Conservation (phyloP, 2,329 filamentous ascomycete genomes). For the Scorias spongiosa region DNA sequence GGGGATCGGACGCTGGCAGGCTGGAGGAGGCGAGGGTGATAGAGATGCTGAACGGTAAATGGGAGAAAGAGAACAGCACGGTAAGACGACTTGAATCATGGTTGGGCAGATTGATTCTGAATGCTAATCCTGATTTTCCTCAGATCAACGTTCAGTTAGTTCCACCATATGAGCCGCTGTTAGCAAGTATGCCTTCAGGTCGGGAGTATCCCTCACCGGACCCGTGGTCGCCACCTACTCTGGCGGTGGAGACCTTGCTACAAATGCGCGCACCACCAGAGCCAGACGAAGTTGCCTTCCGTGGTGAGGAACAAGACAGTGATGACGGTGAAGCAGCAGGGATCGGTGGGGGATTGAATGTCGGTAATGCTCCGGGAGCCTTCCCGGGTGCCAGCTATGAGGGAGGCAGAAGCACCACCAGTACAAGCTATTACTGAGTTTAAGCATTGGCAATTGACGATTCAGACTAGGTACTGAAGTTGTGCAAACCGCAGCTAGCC, state of each 20-base stretch:
- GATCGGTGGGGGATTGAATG: slow-evolving; percentile 20
- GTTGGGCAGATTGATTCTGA: neutral
- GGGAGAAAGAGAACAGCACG: slow-evolving; percentile 86
- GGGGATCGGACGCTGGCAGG: slow-evolving; percentile 73
- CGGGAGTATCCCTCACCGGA: slow-evolving; percentile 68
- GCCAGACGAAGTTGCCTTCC: slow-evolving; percentile 27
- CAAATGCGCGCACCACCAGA: slow-evolving; percentile 43
- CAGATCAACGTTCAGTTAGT: slow-evolving; percentile 64
- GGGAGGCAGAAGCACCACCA: neutral
- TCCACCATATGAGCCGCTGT: slow-evolving; percentile 53
- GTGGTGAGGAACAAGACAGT: slow-evolving; percentile 31
- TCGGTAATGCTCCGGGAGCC: slow-evolving; percentile 11
- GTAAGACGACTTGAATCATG: neutral
- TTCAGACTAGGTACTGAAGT: too few relatives aligned
- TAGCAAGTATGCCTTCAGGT: slow-evolving; percentile 72
- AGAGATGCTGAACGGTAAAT: slow-evolving; percentile 75
- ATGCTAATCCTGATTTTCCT: neutral
- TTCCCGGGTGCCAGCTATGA: slow-evolving; percentile 32
- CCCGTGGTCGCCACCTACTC: slow-evolving; percentile 47
- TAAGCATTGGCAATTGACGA: too few relatives aligned
- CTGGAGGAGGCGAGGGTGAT: slow-evolving; percentile 74
- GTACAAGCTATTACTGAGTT: neutral
- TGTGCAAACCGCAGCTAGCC: too few relatives aligned
- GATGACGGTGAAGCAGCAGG: slow-evolving; percentile 25
- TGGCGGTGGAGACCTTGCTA: slow-evolving; percentile 49